These are phyloP conservation scores for Teratosphaeria gauchensis DNA, from an alignment of 2,329 filamentous ascomycete genomes.

Conservation along the genomic window DNA sequence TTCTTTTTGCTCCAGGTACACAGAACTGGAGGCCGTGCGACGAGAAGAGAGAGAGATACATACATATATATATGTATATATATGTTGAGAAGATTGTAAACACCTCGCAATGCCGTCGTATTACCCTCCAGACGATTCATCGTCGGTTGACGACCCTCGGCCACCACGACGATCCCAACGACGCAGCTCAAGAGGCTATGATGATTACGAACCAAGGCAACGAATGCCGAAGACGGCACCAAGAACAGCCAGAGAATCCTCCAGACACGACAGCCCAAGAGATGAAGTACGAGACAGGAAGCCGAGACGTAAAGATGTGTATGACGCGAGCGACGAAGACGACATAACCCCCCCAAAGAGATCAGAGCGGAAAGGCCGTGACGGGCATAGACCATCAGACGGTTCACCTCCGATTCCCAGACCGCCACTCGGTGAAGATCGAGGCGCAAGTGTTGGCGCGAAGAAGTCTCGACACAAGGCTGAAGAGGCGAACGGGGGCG, in stretches of 20 bases:
- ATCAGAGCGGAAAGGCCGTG: neutral
- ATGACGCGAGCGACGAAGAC: constrained; percentile 22
- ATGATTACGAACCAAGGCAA: neutral
- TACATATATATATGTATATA: too few species aligned
- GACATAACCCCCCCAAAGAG: constrained; percentile 10
- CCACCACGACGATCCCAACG: neutral
- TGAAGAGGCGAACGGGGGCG: neutral
- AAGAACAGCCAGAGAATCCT: neutral
- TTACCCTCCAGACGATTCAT: neutral
- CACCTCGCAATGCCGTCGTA: neutral
- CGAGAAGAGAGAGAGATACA: too few species aligned
- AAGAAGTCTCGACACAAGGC: neutral
- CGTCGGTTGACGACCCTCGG: neutral
- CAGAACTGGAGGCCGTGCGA: neutral
- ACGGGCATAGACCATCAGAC: neutral
- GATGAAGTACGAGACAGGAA: neutral
- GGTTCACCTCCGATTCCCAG: constrained; percentile 6
- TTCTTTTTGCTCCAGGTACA: neutral
- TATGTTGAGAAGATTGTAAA: neutral
- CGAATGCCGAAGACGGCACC: neutral
- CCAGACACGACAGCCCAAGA: neutral
- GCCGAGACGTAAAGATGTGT: constrained; percentile 11
- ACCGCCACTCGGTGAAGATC: constrained; percentile 9
- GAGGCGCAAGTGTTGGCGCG: constrained; percentile 1
- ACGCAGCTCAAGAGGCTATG: neutral